These are phyloP conservation scores for Xylaria intraflava DNA, from an alignment of 495 filamentous ascomycete species.

Conservation along the genomic window DNA sequence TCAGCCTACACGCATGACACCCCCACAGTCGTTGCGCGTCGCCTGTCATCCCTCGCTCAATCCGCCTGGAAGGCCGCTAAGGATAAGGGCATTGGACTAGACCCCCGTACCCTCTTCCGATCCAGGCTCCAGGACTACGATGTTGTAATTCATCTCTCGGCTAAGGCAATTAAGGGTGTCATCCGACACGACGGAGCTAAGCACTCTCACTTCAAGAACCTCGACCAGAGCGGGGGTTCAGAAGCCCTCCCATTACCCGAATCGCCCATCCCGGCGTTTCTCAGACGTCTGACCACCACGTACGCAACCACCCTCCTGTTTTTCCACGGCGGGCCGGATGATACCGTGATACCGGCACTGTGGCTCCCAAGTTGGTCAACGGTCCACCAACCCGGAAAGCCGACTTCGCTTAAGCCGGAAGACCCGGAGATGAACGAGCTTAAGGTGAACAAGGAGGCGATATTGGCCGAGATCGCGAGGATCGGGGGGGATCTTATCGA, in stretches of 20 bases:
- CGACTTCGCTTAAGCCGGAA: conserved; percentile 58
- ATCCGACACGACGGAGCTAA: conserved; percentile 19
- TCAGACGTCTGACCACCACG: conserved; percentile 52
- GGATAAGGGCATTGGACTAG: conserved; percentile 49
- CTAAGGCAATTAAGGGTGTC: conserved; percentile 38
- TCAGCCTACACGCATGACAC: conserved; percentile 69
- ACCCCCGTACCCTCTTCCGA: conserved; percentile 59
- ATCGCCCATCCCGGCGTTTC: conserved; percentile 45
- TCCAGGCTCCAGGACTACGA: conserved; percentile 70
- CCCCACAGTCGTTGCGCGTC: conserved; percentile 72
- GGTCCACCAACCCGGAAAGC: conserved; percentile 60
- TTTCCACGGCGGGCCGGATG: conserved; percentile 57
- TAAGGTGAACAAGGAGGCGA: conserved; percentile 64
- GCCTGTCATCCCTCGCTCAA: conserved; percentile 74
- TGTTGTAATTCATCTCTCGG: conserved; percentile 66
- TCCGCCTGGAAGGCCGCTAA: conserved; percentile 58
- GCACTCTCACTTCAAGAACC: conserved; percentile 63
- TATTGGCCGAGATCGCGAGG: conserved; percentile 73
- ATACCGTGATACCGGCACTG: conserved; percentile 61
- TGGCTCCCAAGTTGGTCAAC: no score
- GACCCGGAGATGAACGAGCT: conserved; percentile 45
- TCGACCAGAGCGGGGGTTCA: conserved; percentile 40
- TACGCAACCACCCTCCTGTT: conserved; percentile 64
- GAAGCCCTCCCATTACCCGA: conserved; percentile 36
- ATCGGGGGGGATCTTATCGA: conserved; percentile 57